Conservation (phyloP, 2,329 filamentous ascomycete species). For the Paraphoma sp. region DNA sequence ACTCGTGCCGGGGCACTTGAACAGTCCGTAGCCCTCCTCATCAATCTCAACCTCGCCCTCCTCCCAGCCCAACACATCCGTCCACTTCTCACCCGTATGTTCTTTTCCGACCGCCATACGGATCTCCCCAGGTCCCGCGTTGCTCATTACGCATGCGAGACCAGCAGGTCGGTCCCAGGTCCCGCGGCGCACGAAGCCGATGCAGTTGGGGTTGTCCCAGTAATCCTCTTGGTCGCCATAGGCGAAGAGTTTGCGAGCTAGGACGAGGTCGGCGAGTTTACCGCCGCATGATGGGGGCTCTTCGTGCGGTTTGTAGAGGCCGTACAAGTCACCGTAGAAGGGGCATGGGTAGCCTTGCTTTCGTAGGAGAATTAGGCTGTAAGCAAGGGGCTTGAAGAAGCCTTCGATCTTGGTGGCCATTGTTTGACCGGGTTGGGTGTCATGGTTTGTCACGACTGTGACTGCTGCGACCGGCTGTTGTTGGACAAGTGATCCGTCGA, state of each 20-base stretch:
- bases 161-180: slow-evolving; percentile 58
- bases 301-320: slow-evolving; percentile 62
- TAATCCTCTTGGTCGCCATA: slow-evolving; percentile 72
- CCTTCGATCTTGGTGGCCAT: slow-evolving; percentile 67
- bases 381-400: slow-evolving; percentile 75
- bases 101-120: slow-evolving; percentile 67
- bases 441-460: slow-evolving; percentile 76
- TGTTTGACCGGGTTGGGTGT: slow-evolving; percentile 70
- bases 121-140: slow-evolving; percentile 51
- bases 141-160: slow-evolving; percentile 58
- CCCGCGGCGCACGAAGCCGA: slow-evolving; percentile 66
- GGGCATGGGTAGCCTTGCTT: slow-evolving; percentile 69
- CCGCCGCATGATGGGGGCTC: slow-evolving; percentile 60
- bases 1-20: slow-evolving; percentile 57
- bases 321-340: slow-evolving; percentile 75
- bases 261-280: slow-evolving; percentile 64
- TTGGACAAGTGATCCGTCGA: slow-evolving; percentile 66
- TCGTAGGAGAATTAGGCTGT: slow-evolving; percentile 73
- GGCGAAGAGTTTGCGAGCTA: slow-evolving; percentile 70
- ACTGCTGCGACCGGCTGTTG: slow-evolving; percentile 63
- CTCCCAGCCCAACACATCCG: slow-evolving; percentile 65
- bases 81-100: slow-evolving; percentile 68
- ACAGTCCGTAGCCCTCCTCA: slow-evolving; percentile 64
- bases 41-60: slow-evolving; percentile 65
- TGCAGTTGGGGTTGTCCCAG: slow-evolving; percentile 62